Percentiles rank a stretch among this genome's conserved stretches.
phyloP scores from a whole-genome alignment of 75 land plant genomes.

The Azolla pinnata region DNA sequence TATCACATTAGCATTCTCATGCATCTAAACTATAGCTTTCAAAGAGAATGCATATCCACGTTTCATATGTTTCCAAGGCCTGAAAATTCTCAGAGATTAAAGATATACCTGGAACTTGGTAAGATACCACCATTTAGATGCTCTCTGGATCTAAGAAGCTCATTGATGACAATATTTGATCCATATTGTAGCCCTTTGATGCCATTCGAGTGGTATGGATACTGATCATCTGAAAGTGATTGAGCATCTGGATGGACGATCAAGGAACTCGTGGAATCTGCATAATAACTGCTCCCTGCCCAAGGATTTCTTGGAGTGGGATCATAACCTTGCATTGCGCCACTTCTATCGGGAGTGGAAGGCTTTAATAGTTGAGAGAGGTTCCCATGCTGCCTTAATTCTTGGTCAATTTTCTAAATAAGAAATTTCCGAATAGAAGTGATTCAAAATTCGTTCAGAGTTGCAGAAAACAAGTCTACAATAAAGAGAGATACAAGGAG shows the following conservation, averaged over 20 bases:
- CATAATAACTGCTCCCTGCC: neutral
- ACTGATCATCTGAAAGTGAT: neutral
- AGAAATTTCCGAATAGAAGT: neutral
- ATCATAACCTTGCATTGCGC: neutral
- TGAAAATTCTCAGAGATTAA: too few species aligned
- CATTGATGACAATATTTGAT: neutral
- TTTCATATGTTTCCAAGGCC: too few species aligned
- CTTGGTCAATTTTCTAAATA: slow-evolving; percentile 1
- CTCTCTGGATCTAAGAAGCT: neutral
- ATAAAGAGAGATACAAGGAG: neutral
- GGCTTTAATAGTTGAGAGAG: slow-evolving; percentile 1
- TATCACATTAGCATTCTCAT: too few species aligned
- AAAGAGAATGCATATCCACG: too few species aligned
- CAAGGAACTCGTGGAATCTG: slow-evolving; percentile 3
- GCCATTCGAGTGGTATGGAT: neutral
- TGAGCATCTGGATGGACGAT: slow-evolving; percentile 4
- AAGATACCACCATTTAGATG: neutral
- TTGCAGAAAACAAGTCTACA: neutral
- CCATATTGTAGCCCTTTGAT: slow-evolving; percentile 1
- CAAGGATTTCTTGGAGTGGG: neutral
- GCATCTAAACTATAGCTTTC: too few species aligned
- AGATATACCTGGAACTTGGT: too few species aligned
- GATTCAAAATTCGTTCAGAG: neutral
- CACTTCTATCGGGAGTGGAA: neutral
- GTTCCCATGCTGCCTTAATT: slow-evolving; percentile 1